Percentiles rank a stretch among this genome's conserved stretches.
Evolutionary conservation across 192 early-diverging fungal species (phyloP).

Genomic region (Jimgerdemannia flammicorona): DNA sequence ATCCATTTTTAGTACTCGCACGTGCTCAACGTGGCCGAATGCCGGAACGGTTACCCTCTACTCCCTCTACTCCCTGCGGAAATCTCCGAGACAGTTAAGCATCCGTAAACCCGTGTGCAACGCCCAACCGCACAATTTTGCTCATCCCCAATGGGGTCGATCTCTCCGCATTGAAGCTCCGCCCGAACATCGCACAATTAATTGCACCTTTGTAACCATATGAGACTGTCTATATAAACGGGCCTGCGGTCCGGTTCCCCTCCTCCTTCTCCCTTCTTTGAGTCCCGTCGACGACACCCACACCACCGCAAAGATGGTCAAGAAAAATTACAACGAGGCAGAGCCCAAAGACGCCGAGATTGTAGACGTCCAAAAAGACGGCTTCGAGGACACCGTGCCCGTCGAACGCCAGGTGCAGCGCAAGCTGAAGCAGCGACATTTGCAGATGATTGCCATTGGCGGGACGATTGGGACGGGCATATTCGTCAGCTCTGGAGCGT

Average conservation of each 20-base stretch:
- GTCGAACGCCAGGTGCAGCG: neutral
- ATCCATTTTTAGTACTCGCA: too few species aligned
- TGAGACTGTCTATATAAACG: too few species aligned
- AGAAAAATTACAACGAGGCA: neutral
- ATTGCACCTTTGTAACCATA: too few species aligned
- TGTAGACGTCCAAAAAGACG: neutral
- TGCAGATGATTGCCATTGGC: conserved; percentile 1
- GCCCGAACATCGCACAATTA: too few species aligned
- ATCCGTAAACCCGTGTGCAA: too few species aligned
- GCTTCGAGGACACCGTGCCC: neutral
- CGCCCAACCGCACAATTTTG: too few species aligned
- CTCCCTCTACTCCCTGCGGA: too few species aligned
- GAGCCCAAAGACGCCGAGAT: neutral
- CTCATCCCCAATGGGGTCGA: too few species aligned
- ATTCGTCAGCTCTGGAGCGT: conserved; percentile 69
- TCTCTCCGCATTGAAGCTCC: too few species aligned
- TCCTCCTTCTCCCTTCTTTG: neutral
- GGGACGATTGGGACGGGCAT: conserved; percentile 48
- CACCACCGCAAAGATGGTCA: neutral
- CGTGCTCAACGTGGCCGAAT: too few species aligned
- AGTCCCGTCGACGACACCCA: neutral
- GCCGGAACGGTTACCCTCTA: too few species aligned
- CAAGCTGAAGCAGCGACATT: neutral
- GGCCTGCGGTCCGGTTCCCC: neutral
- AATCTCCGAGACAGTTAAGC: too few species aligned